phyloP scores from a whole-genome alignment of 441 rosid species.

The Raphanus hybrid region DNA sequence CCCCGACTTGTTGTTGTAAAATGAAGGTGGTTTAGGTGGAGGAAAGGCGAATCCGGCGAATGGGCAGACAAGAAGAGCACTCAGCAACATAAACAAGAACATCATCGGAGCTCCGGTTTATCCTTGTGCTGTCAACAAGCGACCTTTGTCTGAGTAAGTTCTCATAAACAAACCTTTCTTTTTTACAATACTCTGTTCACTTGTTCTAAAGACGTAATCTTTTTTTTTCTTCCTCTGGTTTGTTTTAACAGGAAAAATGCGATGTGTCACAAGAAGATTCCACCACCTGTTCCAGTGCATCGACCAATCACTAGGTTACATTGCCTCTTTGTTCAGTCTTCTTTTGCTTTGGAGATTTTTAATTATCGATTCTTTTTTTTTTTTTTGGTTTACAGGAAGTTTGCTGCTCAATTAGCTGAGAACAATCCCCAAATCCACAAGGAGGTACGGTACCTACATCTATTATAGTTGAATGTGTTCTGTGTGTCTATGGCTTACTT shows the following conservation, averaged over 20 bases:
- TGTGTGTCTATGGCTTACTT: not conserved
- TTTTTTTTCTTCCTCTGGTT: not conserved
- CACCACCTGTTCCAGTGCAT: conserved; percentile 56
- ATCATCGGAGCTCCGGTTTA: conserved; percentile 60
- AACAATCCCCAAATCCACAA: conserved; percentile 51
- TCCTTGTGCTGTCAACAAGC: conserved; percentile 69
- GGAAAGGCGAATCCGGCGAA: conserved; percentile 53
- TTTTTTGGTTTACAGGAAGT: conserved; percentile 50
- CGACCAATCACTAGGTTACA: conserved; percentile 79
- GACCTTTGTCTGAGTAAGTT: conserved; percentile 58
- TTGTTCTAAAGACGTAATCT: not conserved
- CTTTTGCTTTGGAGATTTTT: not conserved
- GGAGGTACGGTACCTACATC: conserved; percentile 44
- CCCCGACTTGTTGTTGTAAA: not conserved
- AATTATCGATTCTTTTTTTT: conserved; percentile 22
- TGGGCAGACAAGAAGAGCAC: conserved; percentile 57
- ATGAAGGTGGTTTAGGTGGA: conserved; percentile 55
- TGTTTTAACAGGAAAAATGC: conserved; percentile 46
- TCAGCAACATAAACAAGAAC: conserved; percentile 69
- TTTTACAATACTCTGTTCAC: not conserved
- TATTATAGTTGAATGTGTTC: not conserved
- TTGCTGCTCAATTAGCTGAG: conserved; percentile 76
- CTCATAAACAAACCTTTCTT: not conserved
- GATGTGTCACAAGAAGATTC: conserved; percentile 51
- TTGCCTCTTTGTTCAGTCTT: not conserved